Base-by-base conservation (phyloP, 331 rosid genomes). In the Cydonia oblonga region DNA sequence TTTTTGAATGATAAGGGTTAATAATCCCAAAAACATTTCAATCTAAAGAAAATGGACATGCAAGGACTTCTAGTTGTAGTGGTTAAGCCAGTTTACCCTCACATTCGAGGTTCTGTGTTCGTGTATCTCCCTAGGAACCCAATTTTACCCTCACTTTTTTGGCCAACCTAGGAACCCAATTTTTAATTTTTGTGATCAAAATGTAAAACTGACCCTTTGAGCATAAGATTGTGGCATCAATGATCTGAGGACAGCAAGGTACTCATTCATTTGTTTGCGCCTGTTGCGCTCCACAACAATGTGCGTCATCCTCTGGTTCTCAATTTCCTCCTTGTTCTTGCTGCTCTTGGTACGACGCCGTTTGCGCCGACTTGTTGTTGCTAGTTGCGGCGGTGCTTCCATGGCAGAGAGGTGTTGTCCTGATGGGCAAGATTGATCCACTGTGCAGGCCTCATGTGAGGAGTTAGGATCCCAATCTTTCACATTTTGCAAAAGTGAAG, bases 231-330 rank as follows among this genome's bases (percentile, higher is more conserved):
- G 75, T 19, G 98, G 98, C 98, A 93, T 90, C 82, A 90, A 76
- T 7, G 98, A 87, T 12, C 90, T 84, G 75, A 90, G 96, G 19
- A 87, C 79, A 5, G 92, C 77, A 1, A 93, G 88, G 80, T 93
- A 93, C 38, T 93, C 92, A 30, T 93, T 93, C 98, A 93, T 93
- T 79, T 89, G 97, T 59, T 87, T 89, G n/a, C 98, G 84, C 28
- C 98, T 89, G 66, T 93, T 90, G 74, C 98, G 89, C 84, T 93
- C 98, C 3, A 93, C 96, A 1, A 91, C 86, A 87, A 93, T 93
- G 86, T 93, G 98, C 15, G 98, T 90, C 92, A 90, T 93, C 84
- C 97, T 85, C 81, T 93, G 97, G 78, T 87, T 93, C 83, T 93
- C 98, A 23, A 93, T 86, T 68, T 90, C 98, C 52, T 90, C 96